Evolutionary conservation across 345 rosid genomes (phyloP), one percentile per base, ranked within the genome.

Genomic region (Pseudoturritis turrita): DNA sequence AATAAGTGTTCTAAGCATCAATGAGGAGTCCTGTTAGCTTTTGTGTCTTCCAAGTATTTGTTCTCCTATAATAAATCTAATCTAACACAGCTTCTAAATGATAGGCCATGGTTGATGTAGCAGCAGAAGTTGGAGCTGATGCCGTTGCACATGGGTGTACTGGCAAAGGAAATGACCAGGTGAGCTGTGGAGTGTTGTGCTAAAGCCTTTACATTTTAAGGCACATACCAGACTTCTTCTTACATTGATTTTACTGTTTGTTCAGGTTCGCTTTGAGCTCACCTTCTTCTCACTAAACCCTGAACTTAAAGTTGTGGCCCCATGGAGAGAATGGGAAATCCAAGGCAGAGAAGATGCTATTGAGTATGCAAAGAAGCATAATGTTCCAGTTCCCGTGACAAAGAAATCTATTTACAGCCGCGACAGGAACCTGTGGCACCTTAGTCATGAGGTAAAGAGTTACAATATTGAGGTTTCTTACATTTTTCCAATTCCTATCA

Each of bases 151-250:
- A 94, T 77, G 99, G 99, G 54, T 94, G 99, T 81, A 94, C 97
- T 4, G 97, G 99, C 45, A 95, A 95, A 86, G 97, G 99, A 83
- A 94, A 94, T 83, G 98, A 94, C 81, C 97, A 91, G 95, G 98
- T 81, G 84, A 71, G 77, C 9, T 72, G 37, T 52, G 15, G 8
- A 51, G 25, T 52, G 51, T 53, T 33, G 15, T 75, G 36, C 63
- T 58, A 9, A 26, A 33, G 14, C 5, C 2, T n/a, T 68, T 33
- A 33, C 37, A 11, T 33, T 33, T 33, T 33, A 33, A 33, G 37
- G 37, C 37, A 8, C 11, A 33, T 33, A 33, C 9, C 11, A 11
- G 37, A 33, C 7, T 10, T 33, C 7, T 10, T 33, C 59, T 69
- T 28, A 50, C 73, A 23, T 49, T 36, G 28, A 2, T 40, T 21